A percentile compares a stretch with the other conserved stretches of the same genome.
phyloP scores from a whole-genome alignment of 345 rosid genomes.

The Mangifera indica region DNA sequence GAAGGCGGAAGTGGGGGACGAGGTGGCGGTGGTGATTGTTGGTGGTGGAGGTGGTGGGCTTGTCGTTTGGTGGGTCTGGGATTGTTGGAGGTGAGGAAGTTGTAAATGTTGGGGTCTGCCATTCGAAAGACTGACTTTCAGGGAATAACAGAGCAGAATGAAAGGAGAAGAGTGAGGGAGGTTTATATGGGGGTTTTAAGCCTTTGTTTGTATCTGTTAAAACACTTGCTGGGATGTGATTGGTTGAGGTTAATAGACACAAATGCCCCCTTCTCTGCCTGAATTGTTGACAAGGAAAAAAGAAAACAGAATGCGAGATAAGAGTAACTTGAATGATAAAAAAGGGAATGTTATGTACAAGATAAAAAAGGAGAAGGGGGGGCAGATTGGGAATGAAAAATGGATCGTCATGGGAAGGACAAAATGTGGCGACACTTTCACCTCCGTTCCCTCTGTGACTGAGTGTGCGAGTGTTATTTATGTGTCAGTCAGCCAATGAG shows the following conservation, averaged over 20 bases:
- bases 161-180: background rate
- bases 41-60: constrained; percentile 9
- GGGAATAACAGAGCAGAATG: constrained; percentile 7
- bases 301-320: no score
- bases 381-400: constrained; percentile 12
- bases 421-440: constrained; percentile 5
- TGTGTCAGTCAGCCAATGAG: constrained; percentile 5
- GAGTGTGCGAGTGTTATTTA: background rate
- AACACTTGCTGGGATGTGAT: constrained; percentile 8
- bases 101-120: constrained; percentile 47
- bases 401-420: background rate
- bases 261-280: constrained; percentile 24
- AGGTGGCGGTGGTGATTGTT: constrained; percentile 16
- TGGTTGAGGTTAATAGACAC: constrained; percentile 11
- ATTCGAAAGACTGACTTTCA: constrained; percentile 17
- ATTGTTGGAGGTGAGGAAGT: constrained; percentile 35
- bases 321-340: background rate
- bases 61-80: constrained; percentile 27
- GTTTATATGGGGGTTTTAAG: constrained; percentile 28
- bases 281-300: no score
- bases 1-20: constrained; percentile 27
- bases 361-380: background rate
- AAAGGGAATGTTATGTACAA: background rate
- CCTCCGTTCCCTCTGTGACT: background rate
- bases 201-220: constrained; percentile 8